Base-by-base conservation (phyloP, 495 filamentous ascomycete genomes). In the Ramalina peruviana region DNA sequence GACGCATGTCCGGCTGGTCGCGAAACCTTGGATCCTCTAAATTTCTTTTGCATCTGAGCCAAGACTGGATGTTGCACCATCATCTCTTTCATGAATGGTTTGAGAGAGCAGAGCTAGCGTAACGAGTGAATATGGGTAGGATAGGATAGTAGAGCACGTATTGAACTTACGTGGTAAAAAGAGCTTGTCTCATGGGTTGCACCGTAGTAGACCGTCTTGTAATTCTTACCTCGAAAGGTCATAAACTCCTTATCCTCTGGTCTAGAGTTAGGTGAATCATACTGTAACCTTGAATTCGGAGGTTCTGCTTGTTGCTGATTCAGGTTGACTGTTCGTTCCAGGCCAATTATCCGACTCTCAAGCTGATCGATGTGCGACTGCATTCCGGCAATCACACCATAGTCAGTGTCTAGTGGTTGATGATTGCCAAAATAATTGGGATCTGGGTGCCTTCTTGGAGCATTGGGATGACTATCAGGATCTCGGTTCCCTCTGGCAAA, bases 131-230 rank as follows among this genome's bases (percentile, higher is more conserved):
- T 44, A 46, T 17, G 2, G 4, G 37, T 33, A 20, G n/a, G 9
- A 16, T 17, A 45, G 17, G 6, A 15, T 9, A 43, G 4, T 20
- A 16, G 4, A 5, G 40, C 10, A 61, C 7, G 3, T 30, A 6
- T 17, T 25, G 11, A 3, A 23, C 67, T 58, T 60, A 77, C 72
- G 54, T 72, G 70, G 19, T 64, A 63, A n/a, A 77, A 43, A 5
- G 67, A 63, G 15, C 67, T 65, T 1, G 63, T 65, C 17, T 64
- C 60, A 50, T 73, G 67, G 40, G 67, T 73, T 9, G 72, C 65
- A 19, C 74, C 74, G 44, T 68, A 69, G 54, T 70, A 76, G 25
- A 67, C 60, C 0, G 70, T 73, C 47, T 71, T 70, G 38, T 65
- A 65, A 26, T 66, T 64, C 46, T 68, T 74, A 10, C 72, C 72